Base-by-base conservation (phyloP, 257 asterid species). In the Solanum dulcamara region DNA sequence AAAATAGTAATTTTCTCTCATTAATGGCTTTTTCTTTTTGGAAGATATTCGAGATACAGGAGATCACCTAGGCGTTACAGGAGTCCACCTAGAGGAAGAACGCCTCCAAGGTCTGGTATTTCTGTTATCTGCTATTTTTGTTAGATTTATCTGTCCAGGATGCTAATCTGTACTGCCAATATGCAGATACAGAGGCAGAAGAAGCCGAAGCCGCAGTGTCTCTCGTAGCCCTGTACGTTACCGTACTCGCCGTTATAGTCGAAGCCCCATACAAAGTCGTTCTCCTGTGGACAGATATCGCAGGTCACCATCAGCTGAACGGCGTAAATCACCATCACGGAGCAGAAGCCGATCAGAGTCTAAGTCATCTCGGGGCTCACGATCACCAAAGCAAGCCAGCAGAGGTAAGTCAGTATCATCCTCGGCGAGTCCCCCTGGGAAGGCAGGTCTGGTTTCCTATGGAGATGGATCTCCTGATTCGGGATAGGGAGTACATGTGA, bases 61-160 rank as follows among this genome's bases (percentile, higher is more conserved):
- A 95, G 98, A 88, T 93, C 98, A 40, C 99, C 99, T 26, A 92
- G 97, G 91, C 98, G 97, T 84, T 95, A 92, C 88, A 88, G 99
- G 93, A 97, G 98, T 89, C 97, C 99, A 38, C 95, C 96, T 79
- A 94, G 97, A 80, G 97, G 93, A 89, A 94, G 98, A 92, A 94
- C 99, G 42, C 97, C 99, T 44, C 98, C 98, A 14, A 94, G 98
- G 99, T 97, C 37, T 24, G 92, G 80, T 32, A 64, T 72, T 2
- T 55, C 20, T 84, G 59, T 28, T 26, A 33, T 8, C 3, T 57
- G 51, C 37, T 26, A 2, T 24, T 40, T 28, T 42, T 38, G 22
- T 44, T 26, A n/a, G 50, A 44, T 13, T 38, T 46, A 32, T n/a
- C 32, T 24, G 42, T 14, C 55, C 38, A 15, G 9, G 46, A 10